Percentiles rank a stretch among this genome's conserved stretches.
Conservation (phyloP, 768 basidiomycete genomes). For the Kwoniella dendrophila region DNA sequence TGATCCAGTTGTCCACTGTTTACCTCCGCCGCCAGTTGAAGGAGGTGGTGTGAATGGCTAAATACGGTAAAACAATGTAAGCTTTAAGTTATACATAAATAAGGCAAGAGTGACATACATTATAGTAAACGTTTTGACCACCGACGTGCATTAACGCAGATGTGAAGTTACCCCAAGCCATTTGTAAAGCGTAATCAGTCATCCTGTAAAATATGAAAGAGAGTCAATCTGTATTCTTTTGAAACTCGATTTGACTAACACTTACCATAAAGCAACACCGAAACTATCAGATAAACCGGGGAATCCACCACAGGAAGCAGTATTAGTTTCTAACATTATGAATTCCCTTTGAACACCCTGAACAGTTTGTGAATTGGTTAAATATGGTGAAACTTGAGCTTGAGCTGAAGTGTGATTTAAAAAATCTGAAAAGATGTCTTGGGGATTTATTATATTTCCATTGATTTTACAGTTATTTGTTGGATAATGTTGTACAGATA, state of each 20-base stretch:
- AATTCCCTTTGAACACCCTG: constrained; percentile 58
- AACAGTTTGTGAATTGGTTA: constrained; percentile 60
- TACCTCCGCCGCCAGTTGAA: constrained; percentile 63
- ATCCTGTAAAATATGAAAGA: constrained; percentile 37
- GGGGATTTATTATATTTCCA: constrained; percentile 54
- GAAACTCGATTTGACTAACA: constrained; percentile 30
- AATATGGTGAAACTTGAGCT: constrained; percentile 62
- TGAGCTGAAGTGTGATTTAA: constrained; percentile 65
- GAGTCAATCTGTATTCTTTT: neutral
- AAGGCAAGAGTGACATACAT: too few relatives aligned
- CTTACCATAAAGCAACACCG: constrained; percentile 65
- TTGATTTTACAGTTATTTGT: constrained; percentile 56
- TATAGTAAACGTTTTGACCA: constrained; percentile 62
- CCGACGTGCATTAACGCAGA: constrained; percentile 62
- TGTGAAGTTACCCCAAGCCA: constrained; percentile 64
- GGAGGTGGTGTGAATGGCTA: constrained; percentile 65
- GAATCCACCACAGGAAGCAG: constrained; percentile 63
- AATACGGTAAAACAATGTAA: neutral
- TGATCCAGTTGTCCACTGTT: constrained; percentile 73
- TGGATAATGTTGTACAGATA: constrained; percentile 56
- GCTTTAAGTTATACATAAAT: neutral
- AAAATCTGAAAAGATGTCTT: constrained; percentile 60
- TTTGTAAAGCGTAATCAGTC: constrained; percentile 64
- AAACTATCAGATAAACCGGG: constrained; percentile 65
- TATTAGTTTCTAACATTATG: constrained; percentile 72